Evolutionary conservation across 192 early-diverging fungal genomes (phyloP), one percentile per base, ranked within the genome.

Genomic region (Backusella sp.): DNA sequence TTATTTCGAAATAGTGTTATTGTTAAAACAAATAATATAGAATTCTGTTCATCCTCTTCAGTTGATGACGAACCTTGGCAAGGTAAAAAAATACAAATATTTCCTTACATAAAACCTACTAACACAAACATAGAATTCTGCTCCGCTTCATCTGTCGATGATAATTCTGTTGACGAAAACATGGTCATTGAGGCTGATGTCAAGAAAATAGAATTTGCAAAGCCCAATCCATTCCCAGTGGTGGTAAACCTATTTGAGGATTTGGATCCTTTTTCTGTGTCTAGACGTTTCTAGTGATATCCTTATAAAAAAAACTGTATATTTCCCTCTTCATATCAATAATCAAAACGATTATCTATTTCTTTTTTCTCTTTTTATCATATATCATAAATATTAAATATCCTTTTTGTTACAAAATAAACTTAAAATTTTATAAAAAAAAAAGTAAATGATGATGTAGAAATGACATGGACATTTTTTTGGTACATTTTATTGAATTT

Each of bases 1-100:
- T 39, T 39, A 39, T 12, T 39, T 39, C 37, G 3, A 39, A 39
- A 39, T 9, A 39, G 0, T 62, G 4, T 26, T 12, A 26, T 62
- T 62, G 4, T 62, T 5, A 62, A 49, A 7, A 23, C 23, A 11
- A 59, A 62, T 62, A 0, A 28, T 62, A 2, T 28, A 62, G 56
- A 62, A 62, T 62, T 62, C 56, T 62, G 56, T 62, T 62, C 56
- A 62, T 62, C 56, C 4, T 62, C 56, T 62, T 62, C 56, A 14
- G 56, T 28, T 4, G 56, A 62, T 62, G 56, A 62, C 28, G 56
- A 62, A 23, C 26, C 56, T 12, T 62, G 56, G 56, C 56, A 62
- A 62, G 56, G 56, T 62, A 62, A 62, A 59, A 26, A 12, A 26
- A 39, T 11, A 11, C 8, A 12, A 26, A 39, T 39, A 11, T 1